phyloP scores from a whole-genome alignment of 805 yeast genomes.

The Saccharomycopsis fodiens region DNA sequence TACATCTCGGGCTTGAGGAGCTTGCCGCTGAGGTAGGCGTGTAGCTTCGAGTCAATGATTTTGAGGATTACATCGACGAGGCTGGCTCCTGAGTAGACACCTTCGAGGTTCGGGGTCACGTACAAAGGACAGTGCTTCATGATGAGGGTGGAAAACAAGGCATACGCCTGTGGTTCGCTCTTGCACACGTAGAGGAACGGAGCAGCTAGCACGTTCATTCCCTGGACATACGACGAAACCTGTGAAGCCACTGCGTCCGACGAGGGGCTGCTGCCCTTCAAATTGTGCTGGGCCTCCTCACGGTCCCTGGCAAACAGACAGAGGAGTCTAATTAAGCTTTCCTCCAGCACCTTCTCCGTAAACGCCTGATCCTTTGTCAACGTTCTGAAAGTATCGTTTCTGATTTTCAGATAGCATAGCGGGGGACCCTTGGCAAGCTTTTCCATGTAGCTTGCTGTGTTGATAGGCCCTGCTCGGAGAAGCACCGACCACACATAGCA shows the following conservation, averaged over 20 bases:
- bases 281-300: conserved; percentile 12
- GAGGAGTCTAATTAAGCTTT: conserved; percentile 56
- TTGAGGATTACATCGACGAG: conserved; percentile 69
- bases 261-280: not conserved
- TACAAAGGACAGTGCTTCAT: conserved; percentile 67
- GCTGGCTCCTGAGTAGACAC: conserved; percentile 69
- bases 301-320: conserved; percentile 59
- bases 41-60: conserved; percentile 66
- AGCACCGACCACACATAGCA: conserved; percentile 77
- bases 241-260: not conserved
- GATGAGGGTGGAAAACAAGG: conserved; percentile 56
- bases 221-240: conserved; percentile 71
- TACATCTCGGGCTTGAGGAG: conserved; percentile 75
- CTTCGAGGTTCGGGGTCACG: conserved; percentile 66
- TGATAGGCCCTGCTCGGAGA: conserved; percentile 51
- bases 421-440: conserved; percentile 52
- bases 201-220: conserved; percentile 80
- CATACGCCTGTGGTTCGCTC: conserved; percentile 81
- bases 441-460: conserved; percentile 45
- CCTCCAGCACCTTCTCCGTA: conserved; percentile 60
- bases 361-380: conserved; percentile 66
- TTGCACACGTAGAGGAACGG: conserved; percentile 71
- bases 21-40: conserved; percentile 49
- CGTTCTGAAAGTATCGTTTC: conserved; percentile 82
- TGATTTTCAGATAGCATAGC: conserved; percentile 56